Conservation (phyloP, 768 basidiomycete genomes). For the Phylloporus arenicola region DNA sequence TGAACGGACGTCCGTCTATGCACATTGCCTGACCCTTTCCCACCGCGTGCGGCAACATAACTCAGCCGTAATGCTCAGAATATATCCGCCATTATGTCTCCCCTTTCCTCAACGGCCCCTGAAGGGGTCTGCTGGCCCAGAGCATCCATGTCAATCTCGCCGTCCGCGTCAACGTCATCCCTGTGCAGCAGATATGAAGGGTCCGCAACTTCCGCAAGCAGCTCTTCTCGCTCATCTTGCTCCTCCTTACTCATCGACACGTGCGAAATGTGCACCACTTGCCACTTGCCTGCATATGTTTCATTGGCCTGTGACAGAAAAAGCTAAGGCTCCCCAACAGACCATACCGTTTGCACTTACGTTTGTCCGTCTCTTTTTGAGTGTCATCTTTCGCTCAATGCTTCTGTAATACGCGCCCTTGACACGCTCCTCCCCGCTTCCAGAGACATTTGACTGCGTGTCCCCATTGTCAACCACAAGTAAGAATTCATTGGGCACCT, state of each 20-base stretch:
- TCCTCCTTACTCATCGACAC: constrained; percentile 69
- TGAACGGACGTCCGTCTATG: neutral
- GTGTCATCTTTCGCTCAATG: constrained; percentile 81
- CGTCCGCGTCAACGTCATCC: constrained; percentile 55
- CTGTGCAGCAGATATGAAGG: constrained; percentile 48
- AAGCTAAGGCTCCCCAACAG: neutral
- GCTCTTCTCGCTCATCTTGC: constrained; percentile 71
- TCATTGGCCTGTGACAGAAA: constrained; percentile 50
- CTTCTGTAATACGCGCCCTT: constrained; percentile 87
- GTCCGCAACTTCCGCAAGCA: constrained; percentile 71
- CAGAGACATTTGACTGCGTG: constrained; percentile 30
- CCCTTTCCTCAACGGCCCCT: constrained; percentile 41
- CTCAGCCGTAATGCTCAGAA: constrained; percentile 14
- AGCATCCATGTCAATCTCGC: constrained; percentile 47
- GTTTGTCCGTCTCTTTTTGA: constrained; percentile 80
- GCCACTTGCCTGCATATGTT: constrained; percentile 76
- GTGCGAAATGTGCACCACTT: constrained; percentile 70
- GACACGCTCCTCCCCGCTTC: constrained; percentile 35
- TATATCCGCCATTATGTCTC: constrained; percentile 31
- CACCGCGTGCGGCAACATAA: neutral
- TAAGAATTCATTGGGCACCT: constrained; percentile 79
- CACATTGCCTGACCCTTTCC: neutral
- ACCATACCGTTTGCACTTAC: constrained; percentile 38
- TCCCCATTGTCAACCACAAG: constrained; percentile 66
- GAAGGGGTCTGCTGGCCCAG: constrained; percentile 53